A percentile compares a stretch with the other conserved stretches of the same genome.
phyloP scores from a whole-genome alignment of 257 asterid species.

The Eustoma russellianum region DNA sequence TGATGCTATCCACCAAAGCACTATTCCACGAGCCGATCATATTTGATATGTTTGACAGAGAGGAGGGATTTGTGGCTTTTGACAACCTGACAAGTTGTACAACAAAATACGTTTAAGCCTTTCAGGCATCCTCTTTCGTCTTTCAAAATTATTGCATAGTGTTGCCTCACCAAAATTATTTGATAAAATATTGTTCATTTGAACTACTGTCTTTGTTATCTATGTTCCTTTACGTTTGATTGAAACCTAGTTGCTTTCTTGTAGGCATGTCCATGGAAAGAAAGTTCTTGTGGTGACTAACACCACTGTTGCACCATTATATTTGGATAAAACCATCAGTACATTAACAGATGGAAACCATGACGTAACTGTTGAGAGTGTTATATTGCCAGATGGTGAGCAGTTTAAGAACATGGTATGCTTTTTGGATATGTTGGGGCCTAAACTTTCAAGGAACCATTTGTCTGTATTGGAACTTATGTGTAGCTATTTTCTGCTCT shows the following conservation, averaged over 20 bases:
- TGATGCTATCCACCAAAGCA: no score
- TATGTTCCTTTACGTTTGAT: slow-evolving; percentile 6
- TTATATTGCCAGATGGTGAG: slow-evolving; percentile 96
- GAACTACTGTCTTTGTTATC: neutral
- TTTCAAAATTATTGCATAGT: no score
- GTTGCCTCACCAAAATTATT: no score
- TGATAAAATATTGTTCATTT: neutral
- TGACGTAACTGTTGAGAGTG: slow-evolving; percentile 67
- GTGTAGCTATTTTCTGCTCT: slow-evolving; percentile 11
- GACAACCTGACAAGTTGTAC: no score
- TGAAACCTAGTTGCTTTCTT: slow-evolving; percentile 11
- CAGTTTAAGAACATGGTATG: slow-evolving; percentile 81
- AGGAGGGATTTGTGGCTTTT: no score
- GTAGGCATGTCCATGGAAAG: slow-evolving; percentile 94
- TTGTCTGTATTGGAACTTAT: slow-evolving; percentile 7
- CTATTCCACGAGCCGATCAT: no score
- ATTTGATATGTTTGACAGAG: no score
- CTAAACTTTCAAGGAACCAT: slow-evolving; percentile 8
- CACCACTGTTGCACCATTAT: slow-evolving; percentile 80
- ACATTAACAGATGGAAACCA: slow-evolving; percentile 81
- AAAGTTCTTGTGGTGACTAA: slow-evolving; percentile 91
- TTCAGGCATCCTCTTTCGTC: no score
- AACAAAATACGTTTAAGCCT: no score
- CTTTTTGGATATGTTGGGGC: slow-evolving; percentile 5
- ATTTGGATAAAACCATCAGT: slow-evolving; percentile 75